Conservation (phyloP, 176 grass and related monocot species). For the Juncus effusus region DNA sequence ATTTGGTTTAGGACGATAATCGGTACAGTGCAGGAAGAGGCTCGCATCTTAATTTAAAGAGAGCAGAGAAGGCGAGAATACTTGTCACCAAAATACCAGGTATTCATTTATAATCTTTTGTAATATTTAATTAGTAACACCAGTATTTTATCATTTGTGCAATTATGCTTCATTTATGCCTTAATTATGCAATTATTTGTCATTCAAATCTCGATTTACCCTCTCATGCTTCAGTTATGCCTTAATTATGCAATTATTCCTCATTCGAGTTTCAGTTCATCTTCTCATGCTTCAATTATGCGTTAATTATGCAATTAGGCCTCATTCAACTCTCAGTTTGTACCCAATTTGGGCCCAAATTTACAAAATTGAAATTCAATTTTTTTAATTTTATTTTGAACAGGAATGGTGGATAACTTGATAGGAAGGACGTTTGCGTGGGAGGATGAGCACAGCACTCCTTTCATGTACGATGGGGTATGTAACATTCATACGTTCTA, state of each 20-base stretch:
- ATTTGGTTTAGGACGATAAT: constrained; percentile 56
- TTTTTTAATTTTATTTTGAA: constrained; percentile 12
- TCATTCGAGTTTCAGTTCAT: not conserved
- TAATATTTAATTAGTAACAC: constrained; percentile 5
- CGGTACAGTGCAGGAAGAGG: constrained; percentile 92
- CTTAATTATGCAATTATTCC: too few relatives aligned
- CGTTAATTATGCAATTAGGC: too few relatives aligned
- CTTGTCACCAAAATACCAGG: constrained; percentile 81
- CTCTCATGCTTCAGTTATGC: too few relatives aligned
- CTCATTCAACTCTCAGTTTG: too few relatives aligned
- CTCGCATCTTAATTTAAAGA: constrained; percentile 81
- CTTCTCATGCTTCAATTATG: too few relatives aligned
- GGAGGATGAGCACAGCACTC: constrained; percentile 80
- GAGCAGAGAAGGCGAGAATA: constrained; percentile 84
- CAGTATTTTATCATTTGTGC: too few relatives aligned
- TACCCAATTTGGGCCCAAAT: not conserved
- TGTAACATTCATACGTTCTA: constrained; percentile 5
- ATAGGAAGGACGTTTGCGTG: constrained; percentile 74
- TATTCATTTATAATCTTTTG: constrained; percentile 21
- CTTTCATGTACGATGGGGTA: constrained; percentile 96
- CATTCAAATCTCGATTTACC: too few relatives aligned
- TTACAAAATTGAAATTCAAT: not conserved
- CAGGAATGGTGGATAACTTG: constrained; percentile 87
- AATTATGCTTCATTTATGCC: too few relatives aligned
- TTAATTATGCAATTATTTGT: too few relatives aligned